These are phyloP conservation scores for Vitis hybrid DNA, from an alignment of 177 flowering plant genomes.

Conservation along the genomic window DNA sequence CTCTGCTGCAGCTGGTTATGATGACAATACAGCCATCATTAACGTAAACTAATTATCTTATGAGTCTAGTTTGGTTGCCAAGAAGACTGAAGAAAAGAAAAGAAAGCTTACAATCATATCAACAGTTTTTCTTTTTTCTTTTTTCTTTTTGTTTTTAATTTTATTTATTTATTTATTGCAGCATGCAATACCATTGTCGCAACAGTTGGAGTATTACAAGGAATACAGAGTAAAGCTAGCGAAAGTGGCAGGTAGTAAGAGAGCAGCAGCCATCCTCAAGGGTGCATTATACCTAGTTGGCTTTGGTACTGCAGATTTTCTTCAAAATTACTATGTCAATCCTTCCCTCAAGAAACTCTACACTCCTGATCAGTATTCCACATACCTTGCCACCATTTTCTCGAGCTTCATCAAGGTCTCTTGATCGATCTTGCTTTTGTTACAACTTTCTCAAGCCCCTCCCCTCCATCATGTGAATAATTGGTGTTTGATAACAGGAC, in stretches of 20 bases:
- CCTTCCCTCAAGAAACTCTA: slow-evolving; percentile 63
- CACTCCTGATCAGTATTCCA: slow-evolving; percentile 63
- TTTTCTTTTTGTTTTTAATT: not conserved
- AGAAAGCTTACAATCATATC: not conserved
- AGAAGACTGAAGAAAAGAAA: no score
- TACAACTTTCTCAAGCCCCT: no score
- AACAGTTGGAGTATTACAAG: slow-evolving; percentile 70
- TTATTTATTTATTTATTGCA: slow-evolving; percentile 23
- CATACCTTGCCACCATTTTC: slow-evolving; percentile 51
- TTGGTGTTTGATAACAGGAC: slow-evolving; percentile 31
- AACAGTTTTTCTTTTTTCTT: no score
- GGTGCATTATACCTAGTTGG: slow-evolving; percentile 64
- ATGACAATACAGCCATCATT: slow-evolving; percentile 60
- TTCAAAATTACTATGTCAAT: slow-evolving; percentile 83
- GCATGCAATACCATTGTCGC: slow-evolving; percentile 75
- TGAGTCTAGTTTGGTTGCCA: not conserved
- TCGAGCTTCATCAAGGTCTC: slow-evolving; percentile 62
- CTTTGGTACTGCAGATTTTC: slow-evolving; percentile 72
- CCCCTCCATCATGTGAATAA: no score
- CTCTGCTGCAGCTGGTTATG: slow-evolving; percentile 91
- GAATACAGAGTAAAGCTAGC: slow-evolving; percentile 73
- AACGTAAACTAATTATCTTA: slow-evolving; percentile 40
- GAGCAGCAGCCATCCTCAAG: slow-evolving; percentile 61
- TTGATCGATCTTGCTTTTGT: no score
- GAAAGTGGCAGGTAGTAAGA: slow-evolving; percentile 51